These are phyloP conservation scores for Pseudogymnoascus sp. DNA, from an alignment of 2,329 filamentous ascomycete species.

Conservation along the genomic window DNA sequence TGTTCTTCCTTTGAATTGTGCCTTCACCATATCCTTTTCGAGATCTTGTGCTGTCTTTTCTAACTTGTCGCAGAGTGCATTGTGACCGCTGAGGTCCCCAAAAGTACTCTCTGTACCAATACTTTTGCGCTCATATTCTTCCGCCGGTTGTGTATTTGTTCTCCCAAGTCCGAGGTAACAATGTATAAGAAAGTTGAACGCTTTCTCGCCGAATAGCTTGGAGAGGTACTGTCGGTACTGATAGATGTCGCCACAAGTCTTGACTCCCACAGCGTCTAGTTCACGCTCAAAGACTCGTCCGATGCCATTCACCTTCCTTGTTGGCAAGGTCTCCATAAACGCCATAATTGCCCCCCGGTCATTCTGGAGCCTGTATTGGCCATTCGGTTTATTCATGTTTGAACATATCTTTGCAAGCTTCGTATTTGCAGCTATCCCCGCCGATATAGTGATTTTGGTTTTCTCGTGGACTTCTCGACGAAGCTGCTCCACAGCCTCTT, in stretches of 20 bases:
- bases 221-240: conserved; percentile 62
- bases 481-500: conserved; percentile 69
- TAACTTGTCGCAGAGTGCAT: conserved; percentile 66
- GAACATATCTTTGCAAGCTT: conserved; percentile 93
- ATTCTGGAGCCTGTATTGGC: conserved; percentile 69
- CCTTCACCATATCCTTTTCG: conserved; percentile 72
- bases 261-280: conserved; percentile 76
- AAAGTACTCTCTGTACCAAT: conserved; percentile 94
- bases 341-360: conserved; percentile 68
- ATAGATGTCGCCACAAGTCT: conserved; percentile 84
- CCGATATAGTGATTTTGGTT: conserved; percentile 81
- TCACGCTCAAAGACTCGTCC: conserved; percentile 90
- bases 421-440: conserved; percentile 87
- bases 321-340: conserved; percentile 78
- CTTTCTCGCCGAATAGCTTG: conserved; percentile 83
- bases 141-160: conserved; percentile 75
- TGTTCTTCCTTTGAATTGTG: conserved; percentile 82
- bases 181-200: conserved; percentile 75
- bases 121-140: conserved; percentile 86
- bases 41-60: conserved; percentile 75
- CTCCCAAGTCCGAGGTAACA: conserved; percentile 81
- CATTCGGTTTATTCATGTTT: conserved; percentile 94
- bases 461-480: conserved; percentile 66
- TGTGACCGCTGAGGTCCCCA: conserved; percentile 62
- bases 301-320: conserved; percentile 90